Evolutionary conservation across 352 stramenopile species (phyloP).

Genomic region (Halophytophthora polymorphica): DNA sequence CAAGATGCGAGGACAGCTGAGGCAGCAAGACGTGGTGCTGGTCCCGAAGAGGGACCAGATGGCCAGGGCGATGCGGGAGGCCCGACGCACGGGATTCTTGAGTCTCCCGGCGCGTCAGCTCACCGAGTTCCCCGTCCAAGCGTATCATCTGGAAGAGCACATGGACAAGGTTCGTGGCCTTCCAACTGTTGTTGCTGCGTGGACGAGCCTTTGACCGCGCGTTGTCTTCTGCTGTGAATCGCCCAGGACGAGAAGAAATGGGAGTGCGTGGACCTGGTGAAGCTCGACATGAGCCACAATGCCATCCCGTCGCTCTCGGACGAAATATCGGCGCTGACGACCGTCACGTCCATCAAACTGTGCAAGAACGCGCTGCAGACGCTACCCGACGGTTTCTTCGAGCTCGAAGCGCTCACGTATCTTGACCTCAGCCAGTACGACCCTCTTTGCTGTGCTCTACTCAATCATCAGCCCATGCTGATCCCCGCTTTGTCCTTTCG

Average conservation of each 20-base stretch:
- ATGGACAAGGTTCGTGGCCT: slow-evolving; percentile 51
- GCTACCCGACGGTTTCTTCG: slow-evolving; percentile 65
- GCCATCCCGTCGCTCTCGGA: slow-evolving; percentile 49
- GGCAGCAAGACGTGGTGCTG: slow-evolving; percentile 51
- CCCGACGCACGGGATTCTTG: slow-evolving; percentile 55
- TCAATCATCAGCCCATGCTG: background rate
- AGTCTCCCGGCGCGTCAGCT: slow-evolving; percentile 56
- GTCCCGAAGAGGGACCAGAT: slow-evolving; percentile 54
- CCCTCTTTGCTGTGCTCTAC: background rate
- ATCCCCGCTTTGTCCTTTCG: background rate
- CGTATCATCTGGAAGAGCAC: slow-evolving; percentile 73
- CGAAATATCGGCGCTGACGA: slow-evolving; percentile 48
- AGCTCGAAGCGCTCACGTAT: slow-evolving; percentile 52
- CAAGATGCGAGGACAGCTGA: slow-evolving; percentile 21
- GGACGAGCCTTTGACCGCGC: background rate
- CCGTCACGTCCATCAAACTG: slow-evolving; percentile 64
- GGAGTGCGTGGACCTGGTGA: slow-evolving; percentile 80
- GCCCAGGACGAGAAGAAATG: slow-evolving; percentile 79
- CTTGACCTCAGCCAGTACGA: slow-evolving; percentile 76
- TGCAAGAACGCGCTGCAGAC: slow-evolving; percentile 59
- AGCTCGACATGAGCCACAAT: slow-evolving; percentile 83
- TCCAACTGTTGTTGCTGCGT: background rate
- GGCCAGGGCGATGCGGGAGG: slow-evolving; percentile 56
- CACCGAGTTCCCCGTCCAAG: slow-evolving; percentile 59
- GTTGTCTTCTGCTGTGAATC: background rate